Percentiles rank a stretch among this genome's conserved stretches.
These are phyloP conservation scores for Remersonia thermophila DNA, from an alignment of 2,329 filamentous ascomycete species.

Conservation along the genomic window DNA sequence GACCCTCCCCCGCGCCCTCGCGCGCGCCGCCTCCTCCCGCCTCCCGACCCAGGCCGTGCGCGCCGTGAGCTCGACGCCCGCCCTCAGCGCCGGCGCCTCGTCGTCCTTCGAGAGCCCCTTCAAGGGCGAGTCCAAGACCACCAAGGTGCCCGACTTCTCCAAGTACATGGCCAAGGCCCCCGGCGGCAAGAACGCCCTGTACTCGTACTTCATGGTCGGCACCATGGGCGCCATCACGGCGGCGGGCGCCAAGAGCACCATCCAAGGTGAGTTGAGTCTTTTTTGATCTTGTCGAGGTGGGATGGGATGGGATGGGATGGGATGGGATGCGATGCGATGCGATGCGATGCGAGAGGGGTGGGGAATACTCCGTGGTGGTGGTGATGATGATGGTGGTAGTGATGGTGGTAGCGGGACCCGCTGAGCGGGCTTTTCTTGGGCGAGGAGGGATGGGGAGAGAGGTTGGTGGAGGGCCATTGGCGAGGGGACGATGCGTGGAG, in stretches of 20 bases:
- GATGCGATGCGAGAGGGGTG: too few species aligned
- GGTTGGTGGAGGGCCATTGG: too few species aligned
- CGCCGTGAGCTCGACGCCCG: conserved; percentile 41
- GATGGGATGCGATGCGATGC: too few species aligned
- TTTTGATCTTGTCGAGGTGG: conserved; percentile 20
- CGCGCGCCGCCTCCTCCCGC: conserved; percentile 35
- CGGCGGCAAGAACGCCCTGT: conserved; percentile 68
- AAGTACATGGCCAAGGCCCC: conserved; percentile 66
- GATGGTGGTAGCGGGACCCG: too few species aligned
- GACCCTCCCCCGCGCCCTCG: conserved; percentile 54
- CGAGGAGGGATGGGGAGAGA: too few species aligned
- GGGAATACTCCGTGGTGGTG: too few species aligned
- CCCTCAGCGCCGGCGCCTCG: conserved; percentile 32
- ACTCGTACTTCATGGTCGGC: conserved; percentile 98
- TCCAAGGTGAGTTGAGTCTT: conserved; percentile 69
- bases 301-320: conserved; percentile 2
- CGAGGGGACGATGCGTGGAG: too few species aligned
- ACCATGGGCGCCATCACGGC: conserved; percentile 85
- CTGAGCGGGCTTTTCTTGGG: too few species aligned
- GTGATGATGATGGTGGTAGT: too few species aligned
- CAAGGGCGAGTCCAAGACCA: conserved; percentile 45
- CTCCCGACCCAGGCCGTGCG: conserved; percentile 32
- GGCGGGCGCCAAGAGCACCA: conserved; percentile 91
- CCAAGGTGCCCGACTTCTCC: conserved; percentile 77
- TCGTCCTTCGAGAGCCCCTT: conserved; percentile 43